Evolutionary conservation across 148 eudicot genomes (phyloP).

Genomic region (Nyssa sinensis): DNA sequence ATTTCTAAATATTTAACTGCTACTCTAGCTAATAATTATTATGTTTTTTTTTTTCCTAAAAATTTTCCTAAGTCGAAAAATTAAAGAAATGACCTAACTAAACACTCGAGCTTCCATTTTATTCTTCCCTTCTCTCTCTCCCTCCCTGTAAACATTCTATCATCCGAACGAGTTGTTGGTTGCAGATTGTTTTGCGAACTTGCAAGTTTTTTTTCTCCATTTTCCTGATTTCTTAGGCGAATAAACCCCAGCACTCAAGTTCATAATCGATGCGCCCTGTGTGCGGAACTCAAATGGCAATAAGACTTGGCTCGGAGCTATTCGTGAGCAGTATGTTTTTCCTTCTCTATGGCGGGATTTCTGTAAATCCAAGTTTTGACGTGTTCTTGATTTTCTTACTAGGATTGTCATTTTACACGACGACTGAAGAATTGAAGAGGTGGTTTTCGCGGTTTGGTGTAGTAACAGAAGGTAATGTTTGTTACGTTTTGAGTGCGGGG

Average conservation of each 20-base stretch:
- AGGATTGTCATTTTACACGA: conserved; percentile 72
- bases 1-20: too few relatives aligned
- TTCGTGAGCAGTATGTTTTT: conserved; percentile 52
- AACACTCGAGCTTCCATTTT: too few relatives aligned
- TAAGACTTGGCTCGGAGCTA: conserved; percentile 35
- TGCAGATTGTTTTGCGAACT: too few relatives aligned
- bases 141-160: too few relatives aligned
- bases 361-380: background rate
- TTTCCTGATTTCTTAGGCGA: too few relatives aligned
- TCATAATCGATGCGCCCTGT: background rate
- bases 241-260: background rate
- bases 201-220: too few relatives aligned
- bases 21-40: too few relatives aligned
- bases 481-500: background rate
- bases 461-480: conserved; percentile 42
- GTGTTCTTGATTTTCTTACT: background rate
- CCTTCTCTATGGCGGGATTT: background rate
- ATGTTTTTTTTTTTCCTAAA: too few relatives aligned
- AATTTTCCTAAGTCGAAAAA: too few relatives aligned
- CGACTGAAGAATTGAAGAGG: conserved; percentile 34
- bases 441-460: conserved; percentile 61
- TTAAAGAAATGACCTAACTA: too few relatives aligned
- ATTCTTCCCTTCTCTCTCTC: too few relatives aligned
- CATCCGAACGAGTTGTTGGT: too few relatives aligned
- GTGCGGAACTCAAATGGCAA: conserved; percentile 20